Percentiles rank a stretch among this genome's conserved stretches.
Evolutionary conservation across 1,284 basidiomycete species (phyloP).

Genomic region (Malassezia yamatoensis): DNA sequence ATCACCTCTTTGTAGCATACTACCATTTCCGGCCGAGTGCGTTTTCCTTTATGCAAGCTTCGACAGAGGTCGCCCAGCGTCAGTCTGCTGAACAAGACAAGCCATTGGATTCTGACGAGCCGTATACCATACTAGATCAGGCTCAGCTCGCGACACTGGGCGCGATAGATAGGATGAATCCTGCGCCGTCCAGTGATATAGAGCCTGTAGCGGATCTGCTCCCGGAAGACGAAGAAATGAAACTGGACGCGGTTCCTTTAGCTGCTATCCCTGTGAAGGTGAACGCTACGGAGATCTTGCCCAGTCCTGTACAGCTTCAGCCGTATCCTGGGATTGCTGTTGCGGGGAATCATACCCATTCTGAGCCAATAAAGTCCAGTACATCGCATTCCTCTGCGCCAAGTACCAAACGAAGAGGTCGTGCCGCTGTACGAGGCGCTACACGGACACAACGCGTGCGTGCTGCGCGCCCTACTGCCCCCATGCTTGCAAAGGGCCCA

Average conservation of each 20-base stretch:
- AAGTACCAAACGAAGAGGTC: neutral
- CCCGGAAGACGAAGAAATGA: neutral
- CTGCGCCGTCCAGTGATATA: neutral
- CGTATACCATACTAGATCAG: too few species aligned
- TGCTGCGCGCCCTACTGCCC: conserved; percentile 1
- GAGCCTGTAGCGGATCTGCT: neutral
- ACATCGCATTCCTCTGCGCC: neutral
- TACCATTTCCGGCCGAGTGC: neutral
- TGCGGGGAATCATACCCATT: neutral
- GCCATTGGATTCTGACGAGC: too few species aligned
- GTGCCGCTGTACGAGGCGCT: neutral
- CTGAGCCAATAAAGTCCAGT: too few species aligned
- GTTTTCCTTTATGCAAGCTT: neutral
- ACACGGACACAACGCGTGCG: conserved; percentile 1
- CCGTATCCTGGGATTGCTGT: conserved; percentile 1
- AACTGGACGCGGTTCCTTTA: neutral
- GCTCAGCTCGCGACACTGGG: too few species aligned
- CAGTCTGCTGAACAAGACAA: too few species aligned
- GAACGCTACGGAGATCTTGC: neutral
- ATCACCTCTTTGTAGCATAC: conserved; percentile 4
- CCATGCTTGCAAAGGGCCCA: neutral
- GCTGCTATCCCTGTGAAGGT: neutral
- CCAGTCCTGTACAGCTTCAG: neutral
- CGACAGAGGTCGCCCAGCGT: neutral
- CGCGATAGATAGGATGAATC: neutral